Evolutionary conservation across 495 filamentous ascomycete species (phyloP).

Genomic region (Xylaria nigripes): DNA sequence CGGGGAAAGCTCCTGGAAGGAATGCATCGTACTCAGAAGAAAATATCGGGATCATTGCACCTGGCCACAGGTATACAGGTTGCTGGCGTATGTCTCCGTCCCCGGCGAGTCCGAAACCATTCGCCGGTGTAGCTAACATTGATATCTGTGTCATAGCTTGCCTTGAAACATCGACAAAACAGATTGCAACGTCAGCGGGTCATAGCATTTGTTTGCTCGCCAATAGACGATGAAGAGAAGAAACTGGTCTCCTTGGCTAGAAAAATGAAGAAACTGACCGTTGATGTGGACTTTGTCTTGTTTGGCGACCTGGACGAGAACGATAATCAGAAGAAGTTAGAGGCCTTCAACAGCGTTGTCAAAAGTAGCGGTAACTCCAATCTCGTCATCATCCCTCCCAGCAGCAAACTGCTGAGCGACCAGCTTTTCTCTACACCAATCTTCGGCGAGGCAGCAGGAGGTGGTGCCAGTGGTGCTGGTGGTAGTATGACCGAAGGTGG

Average conservation of each 20-base stretch:
- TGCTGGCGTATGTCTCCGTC: slow-evolving; percentile 60
- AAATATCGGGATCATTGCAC: slow-evolving; percentile 81
- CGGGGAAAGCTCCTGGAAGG: slow-evolving; percentile 92
- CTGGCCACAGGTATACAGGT: slow-evolving; percentile 90
- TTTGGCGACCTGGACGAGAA: slow-evolving; percentile 92
- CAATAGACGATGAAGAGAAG: slow-evolving; percentile 82
- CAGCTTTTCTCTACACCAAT: slow-evolving; percentile 89
- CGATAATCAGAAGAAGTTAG: slow-evolving; percentile 75
- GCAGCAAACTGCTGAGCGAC: slow-evolving; percentile 83
- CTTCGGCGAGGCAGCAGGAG: slow-evolving; percentile 56
- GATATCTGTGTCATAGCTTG: slow-evolving; percentile 53
- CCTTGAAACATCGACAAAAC: slow-evolving; percentile 97
- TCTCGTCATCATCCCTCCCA: slow-evolving; percentile 83
- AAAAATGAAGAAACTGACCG: slow-evolving; percentile 96
- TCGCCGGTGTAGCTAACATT: slow-evolving; percentile 11
- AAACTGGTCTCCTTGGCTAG: slow-evolving; percentile 81
- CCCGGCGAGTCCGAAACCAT: neutral
- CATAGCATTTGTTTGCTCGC: slow-evolving; percentile 90
- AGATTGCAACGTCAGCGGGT: slow-evolving; percentile 92
- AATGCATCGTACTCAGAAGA: slow-evolving; percentile 90
- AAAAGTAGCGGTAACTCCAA: slow-evolving; percentile 84
- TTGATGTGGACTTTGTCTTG: slow-evolving; percentile 84
- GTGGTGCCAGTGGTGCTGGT: slow-evolving; percentile 32
- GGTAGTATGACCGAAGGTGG: slow-evolving; percentile 41
- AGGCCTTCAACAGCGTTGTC: slow-evolving; percentile 85